A percentile compares a stretch with the other conserved stretches of the same genome.
These are phyloP conservation scores for Sutorius australiensis DNA, from an alignment of 768 basidiomycete species.

Conservation along the genomic window DNA sequence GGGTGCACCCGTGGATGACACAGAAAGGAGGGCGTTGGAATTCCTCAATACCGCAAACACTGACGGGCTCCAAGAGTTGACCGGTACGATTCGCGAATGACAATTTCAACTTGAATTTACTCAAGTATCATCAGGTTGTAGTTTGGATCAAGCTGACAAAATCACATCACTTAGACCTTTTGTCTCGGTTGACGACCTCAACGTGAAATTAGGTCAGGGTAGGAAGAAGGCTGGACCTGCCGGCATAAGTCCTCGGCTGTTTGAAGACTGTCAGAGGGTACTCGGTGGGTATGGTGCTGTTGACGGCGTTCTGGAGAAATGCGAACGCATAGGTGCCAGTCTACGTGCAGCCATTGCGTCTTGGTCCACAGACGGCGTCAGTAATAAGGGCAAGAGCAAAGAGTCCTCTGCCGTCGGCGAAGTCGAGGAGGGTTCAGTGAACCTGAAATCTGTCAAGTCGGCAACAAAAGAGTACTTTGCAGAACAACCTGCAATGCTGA, in stretches of 20 bases:
- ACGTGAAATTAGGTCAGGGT: conserved; percentile 72
- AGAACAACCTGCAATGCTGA: conserved; percentile 66
- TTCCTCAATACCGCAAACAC: conserved; percentile 64
- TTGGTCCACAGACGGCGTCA: conserved; percentile 52
- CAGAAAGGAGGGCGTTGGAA: conserved; percentile 53
- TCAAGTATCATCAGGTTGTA: conserved; percentile 55
- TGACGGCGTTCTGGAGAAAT: conserved; percentile 83
- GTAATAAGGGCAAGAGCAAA: conserved; percentile 38
- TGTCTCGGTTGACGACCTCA: conserved; percentile 68
- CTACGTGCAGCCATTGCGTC: conserved; percentile 72
- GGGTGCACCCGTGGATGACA: conserved; percentile 32
- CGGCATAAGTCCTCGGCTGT: conserved; percentile 85
- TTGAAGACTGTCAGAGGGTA: conserved; percentile 85
- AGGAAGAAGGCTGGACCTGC: conserved; percentile 79
- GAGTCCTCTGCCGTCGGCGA: conserved; percentile 33
- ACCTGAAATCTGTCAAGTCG: conserved; percentile 45
- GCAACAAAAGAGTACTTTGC: conserved; percentile 62
- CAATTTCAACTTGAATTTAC: not conserved
- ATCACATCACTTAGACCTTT: conserved; percentile 83
- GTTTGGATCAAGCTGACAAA: conserved; percentile 70
- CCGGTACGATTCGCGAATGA: conserved; percentile 45
- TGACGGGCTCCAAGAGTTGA: conserved; percentile 70
- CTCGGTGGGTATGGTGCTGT: conserved; percentile 84
- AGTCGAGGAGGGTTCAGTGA: conserved; percentile 60
- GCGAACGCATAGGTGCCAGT: conserved; percentile 78